Evolutionary conservation across 306 rosid species (phyloP), one percentile per base, ranked within the genome.

Genomic region (Dalbergia cultrata): DNA sequence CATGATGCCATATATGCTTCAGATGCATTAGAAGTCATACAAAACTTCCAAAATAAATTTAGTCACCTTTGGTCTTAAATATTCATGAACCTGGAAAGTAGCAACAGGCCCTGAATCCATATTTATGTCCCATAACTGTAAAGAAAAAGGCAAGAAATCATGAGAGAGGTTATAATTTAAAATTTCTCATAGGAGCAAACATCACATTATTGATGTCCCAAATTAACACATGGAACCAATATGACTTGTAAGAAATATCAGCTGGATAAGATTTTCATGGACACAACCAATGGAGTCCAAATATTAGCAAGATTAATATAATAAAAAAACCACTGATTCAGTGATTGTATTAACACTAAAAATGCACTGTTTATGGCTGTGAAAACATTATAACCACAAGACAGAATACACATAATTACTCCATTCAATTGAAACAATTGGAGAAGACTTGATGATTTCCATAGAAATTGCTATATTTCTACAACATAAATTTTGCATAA

Each of bases 91-190:
- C 87, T 89, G 93, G 87, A 91, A 89, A 81, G 90, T 75, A 41
- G 89, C 37, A 44, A 91, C 90, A 0, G 95, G 95, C 71, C 93
- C 91, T 16, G 95, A 85, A 89, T 91, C 93, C 95, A 91, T 91
- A 68, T 91, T 89, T 83, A 91, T 89, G 85, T 91, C 95, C 95
- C 95, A 91, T 78, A 89, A 78, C 93, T 91, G 91, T 6, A 59
- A 59, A 59, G 3, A 37, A 59, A 7, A 21, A 13, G 21, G 37
- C 7, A 35, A 59, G 34, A 19, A 12, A 58, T 19, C 77, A 45
- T 13, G 37, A 3, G 44, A 70, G 74, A 34, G 8, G 2, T 34
- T 34, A 71, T 37, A 34, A 71, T 10, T 5, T 9, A 33, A 50
- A 31, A 10, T 18, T 18, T 57, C 63, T 18, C 10, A 57, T 19